phyloP scores from a whole-genome alignment of 2,329 filamentous ascomycete species.

The Ophiostoma quercus region DNA sequence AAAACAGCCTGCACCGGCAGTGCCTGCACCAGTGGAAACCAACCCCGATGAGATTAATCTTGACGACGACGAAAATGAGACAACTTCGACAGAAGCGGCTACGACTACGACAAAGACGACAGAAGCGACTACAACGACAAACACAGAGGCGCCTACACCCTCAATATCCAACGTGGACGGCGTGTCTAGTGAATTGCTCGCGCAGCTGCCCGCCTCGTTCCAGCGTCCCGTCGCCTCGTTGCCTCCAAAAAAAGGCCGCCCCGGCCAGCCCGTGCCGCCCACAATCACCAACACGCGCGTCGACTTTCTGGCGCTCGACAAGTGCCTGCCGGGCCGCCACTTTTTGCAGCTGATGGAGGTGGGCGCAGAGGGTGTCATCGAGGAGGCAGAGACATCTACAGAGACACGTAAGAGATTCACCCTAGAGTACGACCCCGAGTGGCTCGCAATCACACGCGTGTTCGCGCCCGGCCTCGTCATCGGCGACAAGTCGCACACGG shows the following conservation, averaged over 20 bases:
- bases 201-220: slow-evolving; percentile 73
- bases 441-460: slow-evolving; percentile 85
- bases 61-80: slow-evolving; percentile 54
- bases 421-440: slow-evolving; percentile 84
- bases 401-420: slow-evolving; percentile 42
- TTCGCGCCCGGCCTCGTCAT: slow-evolving; percentile 64
- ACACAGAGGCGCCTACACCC: neutral
- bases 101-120: slow-evolving; percentile 14
- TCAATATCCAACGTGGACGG: slow-evolving; percentile 26
- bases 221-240: slow-evolving; percentile 32
- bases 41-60: slow-evolving; percentile 70
- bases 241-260: slow-evolving; percentile 33
- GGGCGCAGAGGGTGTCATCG: slow-evolving; percentile 28
- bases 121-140: slow-evolving; percentile 5
- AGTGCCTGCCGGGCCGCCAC: slow-evolving; percentile 72
- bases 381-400: slow-evolving; percentile 21
- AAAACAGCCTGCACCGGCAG: neutral
- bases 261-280: slow-evolving; percentile 60
- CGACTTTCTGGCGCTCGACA: slow-evolving; percentile 84
- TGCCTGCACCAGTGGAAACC: neutral
- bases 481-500: slow-evolving; percentile 51
- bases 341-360: slow-evolving; percentile 77
- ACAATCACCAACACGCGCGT: slow-evolving; percentile 74
- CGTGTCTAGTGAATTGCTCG: slow-evolving; percentile 61
- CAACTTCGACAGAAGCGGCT: slow-evolving; percentile 25